Evolutionary conservation across 805 yeast species (phyloP).

Genomic region (Groenewaldozyma salmanticensis): DNA sequence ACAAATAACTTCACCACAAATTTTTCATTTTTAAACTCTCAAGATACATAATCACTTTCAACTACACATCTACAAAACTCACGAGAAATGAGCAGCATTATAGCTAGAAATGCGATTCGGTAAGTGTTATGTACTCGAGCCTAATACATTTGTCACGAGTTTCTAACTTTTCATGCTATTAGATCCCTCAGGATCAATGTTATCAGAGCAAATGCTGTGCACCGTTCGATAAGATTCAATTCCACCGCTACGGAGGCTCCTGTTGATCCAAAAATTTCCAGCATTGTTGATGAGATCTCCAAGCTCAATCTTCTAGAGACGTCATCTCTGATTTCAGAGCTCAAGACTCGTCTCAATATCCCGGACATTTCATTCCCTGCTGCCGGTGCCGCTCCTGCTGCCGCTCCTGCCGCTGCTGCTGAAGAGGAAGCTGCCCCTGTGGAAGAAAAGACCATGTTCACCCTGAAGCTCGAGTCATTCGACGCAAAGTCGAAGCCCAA

Average conservation of each 20-base stretch:
- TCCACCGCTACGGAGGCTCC: conserved; percentile 29
- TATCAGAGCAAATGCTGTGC: conserved; percentile 2
- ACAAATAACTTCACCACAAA: too few species aligned
- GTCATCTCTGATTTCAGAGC: conserved; percentile 69
- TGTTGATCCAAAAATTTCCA: conserved; percentile 78
- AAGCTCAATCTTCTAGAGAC: conserved; percentile 89
- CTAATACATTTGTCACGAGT: not conserved
- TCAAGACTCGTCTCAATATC: conserved; percentile 66
- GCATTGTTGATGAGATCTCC: conserved; percentile 86
- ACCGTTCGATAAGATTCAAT: conserved; percentile 28
- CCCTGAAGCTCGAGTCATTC: conserved; percentile 84
- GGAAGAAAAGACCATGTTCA: conserved; percentile 89
- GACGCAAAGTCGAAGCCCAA: conserved; percentile 95
- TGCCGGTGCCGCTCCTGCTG: conserved; percentile 49
- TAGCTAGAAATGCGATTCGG: not conserved
- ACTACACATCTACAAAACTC: too few species aligned
- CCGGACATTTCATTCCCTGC: conserved; percentile 88
- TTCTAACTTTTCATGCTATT: too few species aligned
- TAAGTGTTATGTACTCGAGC: not conserved
- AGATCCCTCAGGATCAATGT: too few species aligned
- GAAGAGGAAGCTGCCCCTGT: conserved; percentile 71
- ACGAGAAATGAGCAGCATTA: not conserved
- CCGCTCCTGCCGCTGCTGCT: conserved; percentile 58
- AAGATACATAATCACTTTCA: too few species aligned
- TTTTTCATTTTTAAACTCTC: too few species aligned